Evolutionary conservation across 2,329 filamentous ascomycete genomes (phyloP).

Genomic region (Botrytis porri): DNA sequence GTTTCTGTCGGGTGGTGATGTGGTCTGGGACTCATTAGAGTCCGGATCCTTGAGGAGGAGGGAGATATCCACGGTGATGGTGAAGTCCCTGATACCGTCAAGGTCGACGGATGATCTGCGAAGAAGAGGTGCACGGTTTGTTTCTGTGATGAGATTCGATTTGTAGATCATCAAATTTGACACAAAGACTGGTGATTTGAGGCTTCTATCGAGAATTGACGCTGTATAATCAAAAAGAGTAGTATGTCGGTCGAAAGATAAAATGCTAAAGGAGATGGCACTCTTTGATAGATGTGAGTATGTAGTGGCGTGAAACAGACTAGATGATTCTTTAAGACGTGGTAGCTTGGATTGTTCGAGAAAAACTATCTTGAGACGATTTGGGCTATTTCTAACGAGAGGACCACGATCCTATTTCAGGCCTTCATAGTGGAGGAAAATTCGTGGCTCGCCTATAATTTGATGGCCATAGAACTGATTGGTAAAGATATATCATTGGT

Average conservation of each 20-base stretch:
- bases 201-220: conserved; percentile 24
- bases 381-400: conserved; percentile 31
- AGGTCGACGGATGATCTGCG: conserved; percentile 38
- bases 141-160: conserved; percentile 14
- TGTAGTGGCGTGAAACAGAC: conserved; percentile 34
- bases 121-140: conserved; percentile 25
- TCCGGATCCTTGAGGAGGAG: conserved; percentile 75
- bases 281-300: conserved; percentile 29
- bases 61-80: conserved; percentile 92
- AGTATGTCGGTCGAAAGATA: conserved; percentile 21
- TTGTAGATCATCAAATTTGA: conserved; percentile 16
- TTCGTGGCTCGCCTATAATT: conserved; percentile 44
- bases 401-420: conserved; percentile 39
- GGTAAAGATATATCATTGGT: conserved; percentile 38
- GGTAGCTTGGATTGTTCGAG: conserved; percentile 28
- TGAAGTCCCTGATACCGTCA: conserved; percentile 40
- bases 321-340: conserved; percentile 26
- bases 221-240: conserved; percentile 20
- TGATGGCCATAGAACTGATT: conserved; percentile 46
- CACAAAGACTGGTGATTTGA: conserved; percentile 25
- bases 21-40: conserved; percentile 66
- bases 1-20: conserved; percentile 42
- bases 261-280: conserved; percentile 25
- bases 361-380: conserved; percentile 37
- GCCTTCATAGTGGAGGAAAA: conserved; percentile 40